Evolutionary conservation across 768 basidiomycete genomes (phyloP), one percentile per base, ranked within the genome.

Genomic region (Mycena leptocephala): DNA sequence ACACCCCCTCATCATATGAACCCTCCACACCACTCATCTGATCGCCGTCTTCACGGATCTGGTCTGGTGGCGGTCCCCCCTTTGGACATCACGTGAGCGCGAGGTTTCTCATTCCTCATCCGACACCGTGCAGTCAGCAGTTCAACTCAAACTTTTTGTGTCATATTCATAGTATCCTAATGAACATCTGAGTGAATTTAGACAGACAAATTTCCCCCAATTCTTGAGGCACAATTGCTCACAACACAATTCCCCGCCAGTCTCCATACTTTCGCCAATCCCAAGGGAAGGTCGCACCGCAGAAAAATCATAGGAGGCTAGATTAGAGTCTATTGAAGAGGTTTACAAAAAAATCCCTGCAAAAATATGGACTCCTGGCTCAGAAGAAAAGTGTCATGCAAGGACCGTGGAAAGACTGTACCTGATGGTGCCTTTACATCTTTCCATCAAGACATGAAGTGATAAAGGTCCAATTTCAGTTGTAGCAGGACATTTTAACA

Each of bases 281-380:
- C 61, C 33, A 41, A 62, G 37, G 28, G 35, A 16, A n/a, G 37
- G 9, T 62, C 11, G 20, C 61, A 62, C 61, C 39, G 22, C 37
- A 41, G n/a, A n/a, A 62, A 62, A 39, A n/a, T 39, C 39, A 41
- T 62, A 62, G 61, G 61, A 39, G 35, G 37, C 20, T 62, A 62
- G 61, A 62, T 62, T 62, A 62, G 61, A 62, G 61, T 62, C 24
- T 62, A 62, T 30, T 41, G 32, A 58, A 58, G 56, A 33, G n/a
- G 30, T 33, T 32, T 58, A 33, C 30, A 58, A 58, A 58, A 58
- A 24, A 61, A 61, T 11, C 46, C 20, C 5, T 48, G 18, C 46
- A 48, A 48, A 48, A 48, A 48, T 48, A 48, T 48, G 5, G 46
- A 22, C 8, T 48, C n/a, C 20, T 48, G 46, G 46, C 46, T 22